phyloP scores from a whole-genome alignment of 140 eudicot species.

The Flaveria floridana region DNA sequence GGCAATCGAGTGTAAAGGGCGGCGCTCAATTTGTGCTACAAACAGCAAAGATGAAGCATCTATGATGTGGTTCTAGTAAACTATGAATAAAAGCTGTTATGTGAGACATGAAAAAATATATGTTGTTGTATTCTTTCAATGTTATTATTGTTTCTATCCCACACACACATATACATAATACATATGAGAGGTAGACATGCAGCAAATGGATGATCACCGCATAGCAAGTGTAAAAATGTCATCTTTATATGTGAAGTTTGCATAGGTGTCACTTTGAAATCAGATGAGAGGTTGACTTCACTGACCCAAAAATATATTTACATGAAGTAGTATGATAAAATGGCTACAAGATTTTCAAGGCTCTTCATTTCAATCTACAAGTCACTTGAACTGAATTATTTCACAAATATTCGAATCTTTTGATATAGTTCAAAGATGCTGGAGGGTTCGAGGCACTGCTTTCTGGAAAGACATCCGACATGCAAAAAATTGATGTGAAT shows the following conservation, averaged over 20 bases:
- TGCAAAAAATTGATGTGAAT: slow-evolving; percentile 75
- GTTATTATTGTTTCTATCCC: slow-evolving; percentile 14
- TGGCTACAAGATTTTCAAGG: background rate
- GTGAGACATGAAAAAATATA: background rate
- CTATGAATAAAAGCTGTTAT: background rate
- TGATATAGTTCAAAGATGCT: slow-evolving; percentile 77
- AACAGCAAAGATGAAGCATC: background rate
- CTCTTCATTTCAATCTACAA: background rate
- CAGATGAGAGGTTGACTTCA: background rate
- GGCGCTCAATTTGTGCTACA: too few relatives aligned
- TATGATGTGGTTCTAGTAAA: background rate
- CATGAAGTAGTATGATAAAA: background rate
- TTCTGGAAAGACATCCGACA: slow-evolving; percentile 60
- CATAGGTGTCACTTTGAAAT: background rate
- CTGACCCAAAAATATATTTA: background rate
- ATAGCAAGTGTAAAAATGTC: slow-evolving; percentile 11
- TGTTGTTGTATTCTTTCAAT: background rate
- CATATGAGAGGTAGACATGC: background rate
- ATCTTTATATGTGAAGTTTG: background rate
- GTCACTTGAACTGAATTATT: slow-evolving; percentile 11
- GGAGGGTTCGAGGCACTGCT: slow-evolving; percentile 85
- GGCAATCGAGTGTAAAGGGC: too few relatives aligned
- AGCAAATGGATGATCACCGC: background rate
- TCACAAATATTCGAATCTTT: slow-evolving; percentile 7
- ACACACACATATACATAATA: background rate